Evolutionary conservation across 441 rosid species (phyloP).

Genomic region (Isatis lusitanica): DNA sequence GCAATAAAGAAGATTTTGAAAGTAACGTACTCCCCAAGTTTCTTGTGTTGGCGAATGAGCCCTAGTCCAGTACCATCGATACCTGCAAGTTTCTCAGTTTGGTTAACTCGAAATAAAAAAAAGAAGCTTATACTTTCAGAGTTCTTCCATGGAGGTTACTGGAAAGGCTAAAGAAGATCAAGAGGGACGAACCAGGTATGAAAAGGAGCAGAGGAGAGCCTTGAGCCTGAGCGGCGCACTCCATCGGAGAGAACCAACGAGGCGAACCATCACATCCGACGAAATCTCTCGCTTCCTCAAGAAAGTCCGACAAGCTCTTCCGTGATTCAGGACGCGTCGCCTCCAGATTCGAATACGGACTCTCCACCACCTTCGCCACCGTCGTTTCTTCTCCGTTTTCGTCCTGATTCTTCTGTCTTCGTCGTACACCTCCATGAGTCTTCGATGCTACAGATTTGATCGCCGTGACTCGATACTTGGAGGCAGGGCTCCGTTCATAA

Average conservation of each 20-base stretch:
- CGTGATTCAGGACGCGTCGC: background rate
- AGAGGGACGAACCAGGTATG: slow-evolving; percentile 54
- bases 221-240: slow-evolving; percentile 42
- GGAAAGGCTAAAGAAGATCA: background rate
- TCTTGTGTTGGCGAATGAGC: slow-evolving; percentile 58
- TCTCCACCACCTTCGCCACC: slow-evolving; percentile 2
- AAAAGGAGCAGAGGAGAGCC: slow-evolving; percentile 68
- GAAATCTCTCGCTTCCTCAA: slow-evolving; percentile 29
- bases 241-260: slow-evolving; percentile 80
- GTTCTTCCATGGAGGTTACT: background rate
- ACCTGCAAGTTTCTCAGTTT: slow-evolving; percentile 42
- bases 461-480: background rate
- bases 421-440: background rate
- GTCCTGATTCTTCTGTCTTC: background rate
- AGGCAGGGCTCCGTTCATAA: background rate
- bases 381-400: background rate
- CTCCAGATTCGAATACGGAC: slow-evolving; percentile 19
- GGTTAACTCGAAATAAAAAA: background rate
- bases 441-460: background rate
- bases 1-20: background rate
- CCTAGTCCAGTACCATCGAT: slow-evolving; percentile 90
- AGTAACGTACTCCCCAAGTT: slow-evolving; percentile 61
- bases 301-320: slow-evolving; percentile 30
- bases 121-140: background rate
- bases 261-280: slow-evolving; percentile 50